Evolutionary conservation across 805 yeast species (phyloP).

Genomic region (Ogataea henricii): DNA sequence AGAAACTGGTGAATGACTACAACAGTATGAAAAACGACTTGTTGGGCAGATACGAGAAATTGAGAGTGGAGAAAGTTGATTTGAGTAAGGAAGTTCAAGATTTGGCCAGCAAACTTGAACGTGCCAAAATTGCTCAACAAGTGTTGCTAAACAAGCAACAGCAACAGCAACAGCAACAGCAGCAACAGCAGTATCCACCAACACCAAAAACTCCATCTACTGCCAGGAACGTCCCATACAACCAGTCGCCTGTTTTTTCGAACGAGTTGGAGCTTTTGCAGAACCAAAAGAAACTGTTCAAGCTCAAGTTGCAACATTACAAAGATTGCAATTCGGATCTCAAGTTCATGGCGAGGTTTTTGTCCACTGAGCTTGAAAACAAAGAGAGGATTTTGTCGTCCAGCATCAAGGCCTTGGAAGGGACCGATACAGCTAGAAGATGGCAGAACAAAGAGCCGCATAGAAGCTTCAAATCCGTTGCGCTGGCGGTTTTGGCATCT

Average conservation of each 20-base stretch:
- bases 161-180: slow-evolving; percentile 2
- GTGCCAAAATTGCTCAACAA: slow-evolving; percentile 22
- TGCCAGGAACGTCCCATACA: neutral
- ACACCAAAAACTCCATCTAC: slow-evolving; percentile 28
- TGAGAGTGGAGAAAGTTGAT: slow-evolving; percentile 28
- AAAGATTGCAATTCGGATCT: slow-evolving; percentile 38
- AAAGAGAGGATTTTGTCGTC: slow-evolving; percentile 26
- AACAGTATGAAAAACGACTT: slow-evolving; percentile 37
- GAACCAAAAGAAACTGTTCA: slow-evolving; percentile 47
- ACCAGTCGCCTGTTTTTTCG: neutral
- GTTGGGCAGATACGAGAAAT: slow-evolving; percentile 27
- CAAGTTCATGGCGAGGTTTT: slow-evolving; percentile 36
- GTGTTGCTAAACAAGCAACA: slow-evolving; percentile 16
- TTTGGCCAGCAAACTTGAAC: slow-evolving; percentile 16
- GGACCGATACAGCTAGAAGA: neutral
- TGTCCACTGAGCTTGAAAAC: slow-evolving; percentile 31
- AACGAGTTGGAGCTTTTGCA: slow-evolving; percentile 31
- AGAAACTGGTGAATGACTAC: slow-evolving; percentile 28
- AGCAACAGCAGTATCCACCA: slow-evolving; percentile 23
- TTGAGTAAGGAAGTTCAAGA: slow-evolving; percentile 36
- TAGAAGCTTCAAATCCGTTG: slow-evolving; percentile 30
- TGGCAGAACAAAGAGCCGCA: slow-evolving; percentile 14
- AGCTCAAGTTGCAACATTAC: slow-evolving; percentile 49
- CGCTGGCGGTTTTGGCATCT: slow-evolving; percentile 40
- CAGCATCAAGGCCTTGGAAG: slow-evolving; percentile 31